phyloP scores from a whole-genome alignment of 805 yeast genomes.

The Metschnikowia kofuensis region DNA sequence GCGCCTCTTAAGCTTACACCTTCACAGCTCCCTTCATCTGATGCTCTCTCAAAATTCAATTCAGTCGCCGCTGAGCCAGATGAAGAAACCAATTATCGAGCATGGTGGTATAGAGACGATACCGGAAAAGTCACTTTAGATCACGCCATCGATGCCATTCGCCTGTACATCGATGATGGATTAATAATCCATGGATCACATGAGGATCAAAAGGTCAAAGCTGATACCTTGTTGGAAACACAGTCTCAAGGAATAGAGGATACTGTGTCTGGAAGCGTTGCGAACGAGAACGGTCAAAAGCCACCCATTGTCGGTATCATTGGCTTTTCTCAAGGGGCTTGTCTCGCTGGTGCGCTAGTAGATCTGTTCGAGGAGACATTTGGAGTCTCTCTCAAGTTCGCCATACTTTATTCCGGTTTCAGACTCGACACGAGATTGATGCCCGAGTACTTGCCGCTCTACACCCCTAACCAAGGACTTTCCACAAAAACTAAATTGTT shows the following conservation, averaged over 20 bases:
- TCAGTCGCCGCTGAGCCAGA: slow-evolving; percentile 35
- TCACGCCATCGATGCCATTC: slow-evolving; percentile 47
- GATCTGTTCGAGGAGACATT: slow-evolving; percentile 55
- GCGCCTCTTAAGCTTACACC: slow-evolving; percentile 69
- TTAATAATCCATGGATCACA: slow-evolving; percentile 41
- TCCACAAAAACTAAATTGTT: slow-evolving; percentile 37
- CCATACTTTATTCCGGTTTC: slow-evolving; percentile 71
- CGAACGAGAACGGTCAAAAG: too few relatives aligned
- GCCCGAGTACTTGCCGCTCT: slow-evolving; percentile 23
- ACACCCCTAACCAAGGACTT: slow-evolving; percentile 16
- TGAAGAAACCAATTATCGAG: slow-evolving; percentile 39
- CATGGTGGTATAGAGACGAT: slow-evolving; percentile 74
- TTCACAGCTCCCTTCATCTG: slow-evolving; percentile 73
- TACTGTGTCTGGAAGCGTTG: too few relatives aligned
- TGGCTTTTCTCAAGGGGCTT: slow-evolving; percentile 96
- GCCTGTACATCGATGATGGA: slow-evolving; percentile 52
- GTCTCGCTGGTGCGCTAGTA: slow-evolving; percentile 69
- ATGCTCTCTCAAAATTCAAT: slow-evolving; percentile 49
- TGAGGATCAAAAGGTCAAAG: slow-evolving; percentile 15
- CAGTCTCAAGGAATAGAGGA: neutral
- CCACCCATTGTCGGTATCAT: slow-evolving; percentile 80
- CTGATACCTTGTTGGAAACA: neutral
- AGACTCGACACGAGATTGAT: slow-evolving; percentile 31
- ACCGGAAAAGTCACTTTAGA: slow-evolving; percentile 46
- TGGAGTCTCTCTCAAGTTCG: slow-evolving; percentile 58